Evolutionary conservation across 805 yeast species (phyloP).

Genomic region (Candida michaelii): DNA sequence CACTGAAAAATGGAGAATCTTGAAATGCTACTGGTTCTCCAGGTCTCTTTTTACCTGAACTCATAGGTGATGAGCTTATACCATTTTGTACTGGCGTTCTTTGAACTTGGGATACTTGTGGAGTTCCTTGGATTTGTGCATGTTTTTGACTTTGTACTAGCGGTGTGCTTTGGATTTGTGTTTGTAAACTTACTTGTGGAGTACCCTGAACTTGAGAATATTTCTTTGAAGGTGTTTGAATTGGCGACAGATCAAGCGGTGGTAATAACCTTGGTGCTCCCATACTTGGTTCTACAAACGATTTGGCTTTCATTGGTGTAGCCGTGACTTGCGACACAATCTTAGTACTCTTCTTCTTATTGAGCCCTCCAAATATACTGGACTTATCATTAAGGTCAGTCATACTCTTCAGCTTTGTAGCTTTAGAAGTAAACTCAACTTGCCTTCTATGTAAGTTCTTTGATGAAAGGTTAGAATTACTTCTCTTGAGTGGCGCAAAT

Average conservation of each 20-base stretch:
- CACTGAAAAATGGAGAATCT: constrained; percentile 38
- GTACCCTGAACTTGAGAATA: not conserved
- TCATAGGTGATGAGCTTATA: constrained; percentile 13
- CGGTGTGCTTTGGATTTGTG: not conserved
- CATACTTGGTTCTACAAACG: not conserved
- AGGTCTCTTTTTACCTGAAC: constrained; percentile 19
- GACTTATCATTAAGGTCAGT: constrained; percentile 7
- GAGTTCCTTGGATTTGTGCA: not conserved
- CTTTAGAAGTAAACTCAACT: constrained; percentile 25
- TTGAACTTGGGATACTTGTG: not conserved
- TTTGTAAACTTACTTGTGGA: not conserved
- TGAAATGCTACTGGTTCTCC: constrained; percentile 35
- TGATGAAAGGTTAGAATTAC: constrained; percentile 41
- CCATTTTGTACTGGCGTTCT: constrained; percentile 11
- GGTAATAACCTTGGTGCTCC: constrained; percentile 1
- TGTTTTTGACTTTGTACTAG: too few relatives aligned
- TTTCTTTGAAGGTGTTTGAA: not conserved
- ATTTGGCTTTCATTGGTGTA: constrained; percentile 22
- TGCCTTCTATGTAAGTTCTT: constrained; percentile 39
- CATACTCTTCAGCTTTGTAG: constrained; percentile 13
- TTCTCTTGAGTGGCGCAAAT: constrained; percentile 35
- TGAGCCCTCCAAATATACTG: constrained; percentile 15
- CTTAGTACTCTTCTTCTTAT: constrained; percentile 17
- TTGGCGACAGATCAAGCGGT: constrained; percentile 3
- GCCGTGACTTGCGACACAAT: constrained; percentile 24